A percentile compares a stretch with the other conserved stretches of the same genome.
Evolutionary conservation across 345 rosid species (phyloP).

Genomic region (Moringa oleifera): DNA sequence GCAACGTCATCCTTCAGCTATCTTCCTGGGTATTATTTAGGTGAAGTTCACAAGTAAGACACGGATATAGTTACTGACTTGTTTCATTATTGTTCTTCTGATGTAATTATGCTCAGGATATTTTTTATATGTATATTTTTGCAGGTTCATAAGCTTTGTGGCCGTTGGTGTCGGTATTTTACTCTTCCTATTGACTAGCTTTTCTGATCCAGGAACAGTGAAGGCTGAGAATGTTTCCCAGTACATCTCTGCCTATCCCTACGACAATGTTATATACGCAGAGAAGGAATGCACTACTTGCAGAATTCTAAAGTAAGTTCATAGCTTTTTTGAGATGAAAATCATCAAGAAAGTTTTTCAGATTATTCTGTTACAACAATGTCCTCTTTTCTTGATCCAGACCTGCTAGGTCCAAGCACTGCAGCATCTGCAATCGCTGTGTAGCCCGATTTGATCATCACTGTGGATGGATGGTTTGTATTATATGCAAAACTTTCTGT

Average conservation of each 20-base stretch:
- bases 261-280: conserved; percentile 62
- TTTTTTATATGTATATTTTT: conserved; percentile 15
- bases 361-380: neutral
- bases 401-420: conserved; percentile 97
- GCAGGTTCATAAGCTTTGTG: conserved; percentile 67
- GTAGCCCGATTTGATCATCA: conserved; percentile 98
- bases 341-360: neutral
- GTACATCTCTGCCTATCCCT: conserved; percentile 72
- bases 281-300: conserved; percentile 86
- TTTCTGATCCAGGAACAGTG: conserved; percentile 88
- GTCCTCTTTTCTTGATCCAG: conserved; percentile 30
- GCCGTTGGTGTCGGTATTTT: conserved; percentile 68
- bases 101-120: neutral
- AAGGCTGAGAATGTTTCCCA: conserved; percentile 56
- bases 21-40: conserved; percentile 82
- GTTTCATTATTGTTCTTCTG: conserved; percentile 7
- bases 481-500: conserved; percentile 6
- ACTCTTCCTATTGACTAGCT: conserved; percentile 74
- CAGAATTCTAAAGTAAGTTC: conserved; percentile 71
- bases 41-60: conserved; percentile 68
- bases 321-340: neutral
- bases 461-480: conserved; percentile 93
- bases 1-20: conserved; percentile 58
- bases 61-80: neutral
- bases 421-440: conserved; percentile 87